A percentile compares a stretch with the other conserved stretches of the same genome.
phyloP scores from a whole-genome alignment of 805 yeast genomes.

The Starmerella lactis-condensi region DNA sequence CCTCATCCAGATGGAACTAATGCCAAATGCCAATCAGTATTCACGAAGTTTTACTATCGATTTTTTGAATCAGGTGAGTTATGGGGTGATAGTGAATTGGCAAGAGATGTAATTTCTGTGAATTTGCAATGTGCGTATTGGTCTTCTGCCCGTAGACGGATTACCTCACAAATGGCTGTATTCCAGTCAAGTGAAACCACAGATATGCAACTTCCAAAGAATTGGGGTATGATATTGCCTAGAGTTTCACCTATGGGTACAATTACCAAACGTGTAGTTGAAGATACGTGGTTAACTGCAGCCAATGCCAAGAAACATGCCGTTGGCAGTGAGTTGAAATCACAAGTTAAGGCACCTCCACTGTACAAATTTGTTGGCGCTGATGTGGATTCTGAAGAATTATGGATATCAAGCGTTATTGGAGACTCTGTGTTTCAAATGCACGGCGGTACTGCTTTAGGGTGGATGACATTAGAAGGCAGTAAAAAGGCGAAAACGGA shows the following conservation, averaged over 20 bases:
- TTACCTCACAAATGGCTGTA: constrained; percentile 70
- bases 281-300: constrained; percentile 94
- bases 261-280: constrained; percentile 87
- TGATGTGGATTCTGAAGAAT: constrained; percentile 94
- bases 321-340: constrained; percentile 84
- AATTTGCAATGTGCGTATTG: constrained; percentile 77
- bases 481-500: constrained; percentile 82
- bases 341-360: constrained; percentile 66
- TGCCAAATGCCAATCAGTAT: constrained; percentile 51
- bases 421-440: constrained; percentile 79
- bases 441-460: constrained; percentile 92
- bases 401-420: constrained; percentile 91
- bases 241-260: constrained; percentile 87
- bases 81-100: constrained; percentile 51
- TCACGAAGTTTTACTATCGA: constrained; percentile 56
- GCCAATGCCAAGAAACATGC: constrained; percentile 74
- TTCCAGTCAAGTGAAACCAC: constrained; percentile 20
- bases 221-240: constrained; percentile 64
- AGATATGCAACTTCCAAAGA: constrained; percentile 9
- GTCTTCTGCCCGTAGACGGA: constrained; percentile 78
- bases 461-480: constrained; percentile 99
- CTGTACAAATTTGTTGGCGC: constrained; percentile 94
- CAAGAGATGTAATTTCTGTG: constrained; percentile 58
- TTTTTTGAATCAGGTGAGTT: constrained; percentile 58
- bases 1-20: constrained; percentile 78